Evolutionary conservation across 495 filamentous ascomycete species (phyloP).

Genomic region (Letharia columbiana): DNA sequence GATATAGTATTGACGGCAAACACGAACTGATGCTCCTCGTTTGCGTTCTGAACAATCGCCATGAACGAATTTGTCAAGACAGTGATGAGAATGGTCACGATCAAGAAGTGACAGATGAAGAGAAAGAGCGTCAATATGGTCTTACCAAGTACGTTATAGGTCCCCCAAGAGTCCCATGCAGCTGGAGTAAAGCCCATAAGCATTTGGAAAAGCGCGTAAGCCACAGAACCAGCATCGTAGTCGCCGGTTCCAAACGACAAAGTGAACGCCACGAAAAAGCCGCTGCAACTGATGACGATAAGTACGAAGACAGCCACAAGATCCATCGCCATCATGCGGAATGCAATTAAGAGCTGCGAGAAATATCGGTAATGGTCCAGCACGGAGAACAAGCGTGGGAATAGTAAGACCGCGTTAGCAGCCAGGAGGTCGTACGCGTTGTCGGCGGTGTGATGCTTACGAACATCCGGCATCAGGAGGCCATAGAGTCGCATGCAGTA

Average conservation of each 20-base stretch:
- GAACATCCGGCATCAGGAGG: constrained; percentile 62
- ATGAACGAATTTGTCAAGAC: constrained; percentile 92
- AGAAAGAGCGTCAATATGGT: constrained; percentile 69
- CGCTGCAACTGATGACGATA: constrained; percentile 76
- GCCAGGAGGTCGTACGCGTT: constrained; percentile 88
- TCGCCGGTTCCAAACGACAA: constrained; percentile 61
- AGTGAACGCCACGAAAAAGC: constrained; percentile 90
- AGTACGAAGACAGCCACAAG: constrained; percentile 73
- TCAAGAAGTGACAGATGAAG: constrained; percentile 87
- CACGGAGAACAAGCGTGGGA: constrained; percentile 83
- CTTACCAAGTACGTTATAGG: constrained; percentile 70
- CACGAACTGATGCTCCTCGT: constrained; percentile 87
- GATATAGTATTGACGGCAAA: constrained; percentile 93
- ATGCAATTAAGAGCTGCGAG: constrained; percentile 85
- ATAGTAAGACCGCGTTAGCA: constrained; percentile 77
- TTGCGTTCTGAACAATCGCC: constrained; percentile 83
- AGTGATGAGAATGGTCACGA: constrained; percentile 88
- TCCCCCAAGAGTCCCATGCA: constrained; percentile 63
- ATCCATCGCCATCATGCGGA: constrained; percentile 86
- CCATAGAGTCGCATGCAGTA: constrained; percentile 84
- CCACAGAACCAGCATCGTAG: constrained; percentile 57
- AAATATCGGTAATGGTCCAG: constrained; percentile 93
- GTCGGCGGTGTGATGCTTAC: constrained; percentile 55
- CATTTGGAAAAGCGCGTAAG: constrained; percentile 85
- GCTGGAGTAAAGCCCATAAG: constrained; percentile 80